Conservation (phyloP, 192 early-diverging fungal genomes). For the Haplosporangium gracile region DNA sequence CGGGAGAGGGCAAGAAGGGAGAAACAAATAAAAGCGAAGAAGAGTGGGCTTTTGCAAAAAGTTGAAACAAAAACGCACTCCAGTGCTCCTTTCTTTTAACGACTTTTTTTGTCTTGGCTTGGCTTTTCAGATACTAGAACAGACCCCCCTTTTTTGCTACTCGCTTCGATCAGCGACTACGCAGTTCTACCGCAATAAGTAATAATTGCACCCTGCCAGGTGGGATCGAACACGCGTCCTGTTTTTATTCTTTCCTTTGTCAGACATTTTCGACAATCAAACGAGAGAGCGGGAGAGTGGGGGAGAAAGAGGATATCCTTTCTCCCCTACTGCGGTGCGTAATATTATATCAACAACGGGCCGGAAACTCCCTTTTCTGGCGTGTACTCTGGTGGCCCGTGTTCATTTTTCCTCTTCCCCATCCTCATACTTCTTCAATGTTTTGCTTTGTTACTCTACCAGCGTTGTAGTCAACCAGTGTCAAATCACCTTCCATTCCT, state of each 20-base stretch:
- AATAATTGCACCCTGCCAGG: not conserved
- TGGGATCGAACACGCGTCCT: not conserved
- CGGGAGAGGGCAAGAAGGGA: not conserved
- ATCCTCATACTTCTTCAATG: not conserved
- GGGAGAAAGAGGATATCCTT: not conserved
- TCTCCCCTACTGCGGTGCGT: not conserved
- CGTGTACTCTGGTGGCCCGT: not conserved
- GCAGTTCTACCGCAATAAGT: not conserved
- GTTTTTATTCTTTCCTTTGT: not conserved
- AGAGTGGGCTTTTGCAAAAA: conserved; percentile 5
- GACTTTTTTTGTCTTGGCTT: not conserved
- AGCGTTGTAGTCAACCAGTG: not conserved
- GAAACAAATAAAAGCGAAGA: not conserved
- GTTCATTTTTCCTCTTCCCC: not conserved
- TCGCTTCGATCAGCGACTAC: not conserved
- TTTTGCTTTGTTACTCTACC: not conserved
- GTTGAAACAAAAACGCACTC: not conserved
- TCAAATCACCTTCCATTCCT: not conserved
- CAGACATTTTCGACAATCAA: not conserved
- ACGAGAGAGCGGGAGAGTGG: not conserved
- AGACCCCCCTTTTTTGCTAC: not conserved
- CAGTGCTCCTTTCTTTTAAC: not conserved
- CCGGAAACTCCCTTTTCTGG: not conserved
- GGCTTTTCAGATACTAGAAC: not conserved
- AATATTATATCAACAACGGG: not conserved